Base-by-base conservation (phyloP, 345 rosid species). In the Salix udensis region DNA sequence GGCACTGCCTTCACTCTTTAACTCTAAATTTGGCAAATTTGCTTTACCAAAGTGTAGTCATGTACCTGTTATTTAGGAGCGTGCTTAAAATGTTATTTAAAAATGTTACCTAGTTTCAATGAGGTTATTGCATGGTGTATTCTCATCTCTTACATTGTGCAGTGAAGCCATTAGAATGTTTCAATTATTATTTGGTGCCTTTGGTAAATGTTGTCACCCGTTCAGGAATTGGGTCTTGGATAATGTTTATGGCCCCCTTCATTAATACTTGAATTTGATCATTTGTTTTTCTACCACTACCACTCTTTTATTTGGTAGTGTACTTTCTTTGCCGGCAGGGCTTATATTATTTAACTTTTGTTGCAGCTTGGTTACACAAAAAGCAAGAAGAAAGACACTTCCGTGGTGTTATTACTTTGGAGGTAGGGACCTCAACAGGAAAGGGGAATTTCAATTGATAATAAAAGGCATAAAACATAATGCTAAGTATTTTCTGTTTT, bases 301-400 rank as follows among this genome's bases (percentile, higher is more conserved):
- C 46, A 21, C 37, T 39, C n/a, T 68, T 78, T 28, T 19, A 40
- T 78, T 75, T 19, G 34, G 44, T 18, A 9, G 65, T 10, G 21
- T 26, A n/a, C 11, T 77, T 36, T 30, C 28, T 68, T 74, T 39
- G 37, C 70, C 23, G 40, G 42, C 44, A 16, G 30, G 50, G 26
- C 15, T 50, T 65, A 71, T 64, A 62, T 65, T 61, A 14, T 71
- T 74, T 52, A 46, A 26, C 53, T 82, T 84, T 21, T 83, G 44
- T 67, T 81, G 81, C 89, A 96, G 99, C 94, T 96, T 72, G 98
- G 99, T 71, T 96, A 96, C 83, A 94, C 58, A 92, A 90, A 85
- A 96, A 92, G 86, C 92, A 88, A 87, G 99, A 96, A 83, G 99
- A 96, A 78, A 87, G 90, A 75, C 92, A 89, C 76, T 96, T 96